Conservation (phyloP, 768 basidiomycete genomes). For the Collybia nuda region DNA sequence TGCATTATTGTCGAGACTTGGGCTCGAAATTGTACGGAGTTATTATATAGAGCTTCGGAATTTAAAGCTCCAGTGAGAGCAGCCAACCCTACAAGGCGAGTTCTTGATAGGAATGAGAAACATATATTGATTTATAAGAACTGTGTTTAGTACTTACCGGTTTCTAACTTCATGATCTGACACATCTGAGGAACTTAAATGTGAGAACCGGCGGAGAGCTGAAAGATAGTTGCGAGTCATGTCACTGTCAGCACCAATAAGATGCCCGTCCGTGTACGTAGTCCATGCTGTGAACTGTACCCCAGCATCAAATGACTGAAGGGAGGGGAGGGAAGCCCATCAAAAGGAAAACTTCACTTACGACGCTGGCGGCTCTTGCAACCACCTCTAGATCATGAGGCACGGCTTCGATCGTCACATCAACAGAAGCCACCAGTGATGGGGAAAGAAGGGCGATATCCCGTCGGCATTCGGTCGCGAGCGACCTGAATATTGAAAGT, state of each 20-base stretch:
- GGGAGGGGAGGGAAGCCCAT: not conserved
- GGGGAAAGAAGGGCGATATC: slow-evolving; percentile 78
- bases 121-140: not conserved
- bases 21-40: slow-evolving; percentile 65
- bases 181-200: slow-evolving; percentile 50
- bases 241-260: slow-evolving; percentile 73
- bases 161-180: slow-evolving; percentile 74
- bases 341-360: slow-evolving; percentile 34
- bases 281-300: slow-evolving; percentile 88
- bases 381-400: slow-evolving; percentile 72
- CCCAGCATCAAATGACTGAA: slow-evolving; percentile 1
- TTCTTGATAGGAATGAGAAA: slow-evolving; percentile 42
- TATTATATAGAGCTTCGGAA: slow-evolving; percentile 81
- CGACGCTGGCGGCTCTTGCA: slow-evolving; percentile 78
- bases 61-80: slow-evolving; percentile 78
- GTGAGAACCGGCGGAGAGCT: slow-evolving; percentile 63
- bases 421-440: slow-evolving; percentile 65
- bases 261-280: slow-evolving; percentile 85
- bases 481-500: slow-evolving; percentile 74
- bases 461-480: slow-evolving; percentile 84
- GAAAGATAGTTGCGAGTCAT: slow-evolving; percentile 72
- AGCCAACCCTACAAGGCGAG: slow-evolving; percentile 83
- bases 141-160: slow-evolving; percentile 43
- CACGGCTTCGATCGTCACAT: slow-evolving; percentile 51
- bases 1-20: slow-evolving; percentile 73